A percentile compares a stretch with the other conserved stretches of the same genome.
These are phyloP conservation scores for Tuber microsphaerosporum DNA, from an alignment of 495 filamentous ascomycete genomes.

Conservation along the genomic window DNA sequence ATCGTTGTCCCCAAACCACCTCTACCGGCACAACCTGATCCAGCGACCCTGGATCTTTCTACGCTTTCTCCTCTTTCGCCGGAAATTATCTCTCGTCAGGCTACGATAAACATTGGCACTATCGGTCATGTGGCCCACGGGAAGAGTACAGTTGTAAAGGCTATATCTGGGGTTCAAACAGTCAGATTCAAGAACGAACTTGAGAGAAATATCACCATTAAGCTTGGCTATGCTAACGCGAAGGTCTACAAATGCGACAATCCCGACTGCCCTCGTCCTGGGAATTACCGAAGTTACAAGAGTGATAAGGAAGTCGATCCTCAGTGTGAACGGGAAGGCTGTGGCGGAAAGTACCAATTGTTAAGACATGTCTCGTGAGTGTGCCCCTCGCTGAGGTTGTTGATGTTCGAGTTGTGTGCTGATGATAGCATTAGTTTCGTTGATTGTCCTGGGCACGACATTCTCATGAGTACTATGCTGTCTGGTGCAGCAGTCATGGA, in stretches of 20 bases:
- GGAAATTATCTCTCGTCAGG: slow-evolving; percentile 93
- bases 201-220: slow-evolving; percentile 98
- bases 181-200: slow-evolving; percentile 99
- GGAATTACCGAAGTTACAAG: slow-evolving; percentile 94
- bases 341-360: slow-evolving; percentile 72
- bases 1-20: slow-evolving; percentile 52
- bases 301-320: slow-evolving; percentile 97
- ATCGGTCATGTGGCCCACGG: slow-evolving; percentile 99
- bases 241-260: slow-evolving; percentile 99
- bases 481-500: slow-evolving; percentile 99
- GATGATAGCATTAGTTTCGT: slow-evolving; percentile 60
- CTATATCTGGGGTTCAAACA: slow-evolving; percentile 96
- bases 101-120: slow-evolving; percentile 97
- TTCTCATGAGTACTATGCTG: slow-evolving; percentile 99
- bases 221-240: slow-evolving; percentile 97
- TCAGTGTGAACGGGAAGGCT: slow-evolving; percentile 88
- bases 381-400: background rate
- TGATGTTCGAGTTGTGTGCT: slow-evolving; percentile 17
- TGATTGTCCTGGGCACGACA: slow-evolving; percentile 98
- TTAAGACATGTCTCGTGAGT: slow-evolving; percentile 82
- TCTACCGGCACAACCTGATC: slow-evolving; percentile 84
- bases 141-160: slow-evolving; percentile 97
- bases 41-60: slow-evolving; percentile 70
- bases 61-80: slow-evolving; percentile 76
- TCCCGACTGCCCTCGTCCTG: slow-evolving; percentile 77